These are phyloP conservation scores for Xylaria castorea DNA, from an alignment of 495 filamentous ascomycete species.

Conservation along the genomic window DNA sequence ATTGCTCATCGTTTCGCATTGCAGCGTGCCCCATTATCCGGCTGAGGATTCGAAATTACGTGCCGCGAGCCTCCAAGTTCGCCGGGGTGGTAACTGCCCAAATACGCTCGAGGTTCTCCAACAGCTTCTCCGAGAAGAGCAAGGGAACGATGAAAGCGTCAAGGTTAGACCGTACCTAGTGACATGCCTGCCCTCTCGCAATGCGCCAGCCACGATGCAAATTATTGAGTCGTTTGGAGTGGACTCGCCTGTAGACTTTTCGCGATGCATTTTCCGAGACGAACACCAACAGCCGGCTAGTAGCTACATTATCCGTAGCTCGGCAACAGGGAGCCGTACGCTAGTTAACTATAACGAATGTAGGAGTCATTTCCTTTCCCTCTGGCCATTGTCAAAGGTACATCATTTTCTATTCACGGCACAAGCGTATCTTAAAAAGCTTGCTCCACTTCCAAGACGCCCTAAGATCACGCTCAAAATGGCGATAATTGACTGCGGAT, in stretches of 20 bases:
- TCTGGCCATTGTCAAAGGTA: background rate
- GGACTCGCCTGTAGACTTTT: conserved; percentile 53
- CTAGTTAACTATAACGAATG: conserved; percentile 71
- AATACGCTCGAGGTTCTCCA: conserved; percentile 74
- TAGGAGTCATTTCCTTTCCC: background rate
- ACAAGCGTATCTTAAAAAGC: background rate
- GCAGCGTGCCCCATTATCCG: conserved; percentile 70
- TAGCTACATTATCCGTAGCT: conserved; percentile 73
- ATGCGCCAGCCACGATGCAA: conserved; percentile 43
- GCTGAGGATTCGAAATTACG: conserved; percentile 75
- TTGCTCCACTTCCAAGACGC: background rate
- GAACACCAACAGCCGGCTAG: conserved; percentile 64
- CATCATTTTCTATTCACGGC: background rate
- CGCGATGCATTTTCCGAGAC: conserved; percentile 65
- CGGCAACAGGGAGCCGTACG: conserved; percentile 64
- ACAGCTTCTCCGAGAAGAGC: conserved; percentile 55
- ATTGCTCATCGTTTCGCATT: conserved; percentile 28
- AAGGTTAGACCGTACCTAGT: conserved; percentile 47
- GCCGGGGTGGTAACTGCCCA: conserved; percentile 74
- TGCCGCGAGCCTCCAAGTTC: conserved; percentile 61
- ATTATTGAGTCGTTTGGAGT: conserved; percentile 51
- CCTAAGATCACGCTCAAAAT: background rate
- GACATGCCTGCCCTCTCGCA: conserved; percentile 45
- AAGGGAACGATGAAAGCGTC: conserved; percentile 14
- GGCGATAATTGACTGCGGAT: conserved; percentile 21